Percentiles rank a stretch among this genome's conserved stretches.
phyloP scores from a whole-genome alignment of 352 stramenopile species.

The Phytophthora aleatoria region DNA sequence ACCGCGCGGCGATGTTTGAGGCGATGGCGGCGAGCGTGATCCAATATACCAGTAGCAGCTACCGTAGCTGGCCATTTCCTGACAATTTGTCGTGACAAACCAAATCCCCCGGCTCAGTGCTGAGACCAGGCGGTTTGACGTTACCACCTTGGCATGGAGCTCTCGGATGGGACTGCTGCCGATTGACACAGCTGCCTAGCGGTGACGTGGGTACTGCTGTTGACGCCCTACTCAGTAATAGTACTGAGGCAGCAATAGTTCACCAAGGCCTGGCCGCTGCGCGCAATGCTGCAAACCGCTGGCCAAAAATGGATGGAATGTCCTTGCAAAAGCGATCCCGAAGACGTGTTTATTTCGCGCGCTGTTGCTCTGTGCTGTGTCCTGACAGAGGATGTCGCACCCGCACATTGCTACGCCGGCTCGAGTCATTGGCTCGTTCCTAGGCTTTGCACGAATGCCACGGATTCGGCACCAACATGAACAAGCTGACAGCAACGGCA shows the following conservation, averaged over 20 bases:
- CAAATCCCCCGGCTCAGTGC: conserved; percentile 19
- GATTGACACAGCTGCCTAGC: conserved; percentile 15
- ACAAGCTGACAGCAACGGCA: not conserved
- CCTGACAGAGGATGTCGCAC: conserved; percentile 11
- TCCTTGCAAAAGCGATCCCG: not conserved
- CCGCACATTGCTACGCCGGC: not conserved
- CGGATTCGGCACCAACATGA: no score
- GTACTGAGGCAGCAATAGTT: not conserved
- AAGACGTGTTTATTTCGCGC: not conserved
- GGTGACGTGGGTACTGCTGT: no score
- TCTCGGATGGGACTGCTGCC: not conserved
- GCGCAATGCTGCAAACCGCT: not conserved
- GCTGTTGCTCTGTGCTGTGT: conserved; percentile 6
- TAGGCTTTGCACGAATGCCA: conserved; percentile 7
- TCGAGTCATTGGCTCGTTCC: not conserved
- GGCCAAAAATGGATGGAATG: not conserved
- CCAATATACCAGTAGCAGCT: no score
- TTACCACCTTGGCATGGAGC: not conserved
- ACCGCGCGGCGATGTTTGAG: no score
- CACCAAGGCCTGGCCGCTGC: no score
- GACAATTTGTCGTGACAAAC: conserved; percentile 16
- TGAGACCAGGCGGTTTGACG: conserved; percentile 5
- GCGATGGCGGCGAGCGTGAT: no score
- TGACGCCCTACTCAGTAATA: no score
- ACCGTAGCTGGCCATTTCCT: not conserved